Evolutionary conservation across 495 filamentous ascomycete species (phyloP), one percentile per base, ranked within the genome.

Genomic region (Echria macrotheca): DNA sequence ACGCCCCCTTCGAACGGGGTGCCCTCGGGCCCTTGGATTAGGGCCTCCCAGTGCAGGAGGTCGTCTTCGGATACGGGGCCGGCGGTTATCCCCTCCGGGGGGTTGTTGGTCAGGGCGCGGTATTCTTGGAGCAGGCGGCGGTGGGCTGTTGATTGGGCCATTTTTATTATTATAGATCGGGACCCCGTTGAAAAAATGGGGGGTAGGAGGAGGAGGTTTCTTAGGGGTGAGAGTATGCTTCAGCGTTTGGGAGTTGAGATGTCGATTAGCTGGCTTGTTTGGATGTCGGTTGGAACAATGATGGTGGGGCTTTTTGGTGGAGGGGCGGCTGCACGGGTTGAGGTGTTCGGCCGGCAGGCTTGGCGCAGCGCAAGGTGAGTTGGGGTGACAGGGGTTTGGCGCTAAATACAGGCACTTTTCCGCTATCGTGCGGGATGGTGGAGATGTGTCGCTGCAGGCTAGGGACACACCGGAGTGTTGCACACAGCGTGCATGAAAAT

Each of bases 41-140:
- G 71, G 2, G 89, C 91, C 73, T 99, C 93, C 93, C 93, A 99
- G 65, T 87, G 74, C 61, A 95, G 89, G 62, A 97, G 84, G 73
- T 99, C 89, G 68, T 95, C 91, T 74, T 99, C 93, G 48, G 80
- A 83, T 47, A 95, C 78, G 15, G 93, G 93, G 32, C 93, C 94
- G 12, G 94, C 93, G 51, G 86, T 94, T 69, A 99, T 96, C 55
- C 93, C 94, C 39, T 95, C 88, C 9, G 89, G 87, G 2, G 88
- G 84, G 71, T 88, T 87, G 62, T 80, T 85, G 52, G 71, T 71
- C 9, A 76, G 64, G 32, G 74, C 83, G 55, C 85, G 84, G 85
- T 99, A 99, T 74, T 99, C 93, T 71, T 91, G 87, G 69, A 96
- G 89, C 53, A 99, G 86, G 35, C 93, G 93, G 55, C 91, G 91